Evolutionary conservation across 2,329 filamentous ascomycete genomes (phyloP), one percentile per base, ranked within the genome.

Genomic region (Pleurostoma richardsiae): DNA sequence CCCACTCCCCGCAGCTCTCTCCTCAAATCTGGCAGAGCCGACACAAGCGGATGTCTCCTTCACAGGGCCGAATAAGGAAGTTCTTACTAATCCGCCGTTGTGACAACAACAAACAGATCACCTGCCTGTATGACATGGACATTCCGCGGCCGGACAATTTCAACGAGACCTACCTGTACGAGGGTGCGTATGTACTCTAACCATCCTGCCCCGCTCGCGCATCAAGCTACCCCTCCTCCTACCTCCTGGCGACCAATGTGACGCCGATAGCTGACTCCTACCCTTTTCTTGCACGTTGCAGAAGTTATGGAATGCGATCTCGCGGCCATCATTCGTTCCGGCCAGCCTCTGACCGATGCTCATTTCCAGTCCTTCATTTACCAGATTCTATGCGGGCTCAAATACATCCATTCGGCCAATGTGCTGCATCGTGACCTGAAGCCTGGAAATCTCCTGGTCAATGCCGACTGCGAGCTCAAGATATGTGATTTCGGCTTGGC

Each of bases 281-380:
- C 10, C 6, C 28, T 19, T 26, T 19, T 33, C n/a, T 29, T 19
- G 19, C 19, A 19, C 19, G 19, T 33, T 31, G 36, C 64, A 96
- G 94, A 99, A 71, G 79, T 99, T 68, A 99, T 99, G 94, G 94
- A 99, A 67, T 97, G 94, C 73, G 94, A 99, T 71, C 72, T 99
- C 66, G 94, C 94, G 30, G 94, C 94, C 56, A 99, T 99, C 67
- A 97, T 99, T 60, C 85, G 94, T 57, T 97, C 92, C 39, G 94
- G 94, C 52, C 94, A 99, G 68, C 91, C 94, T 42, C 77, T 99
- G 65, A 99, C 94, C 62, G 94, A 99, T 65, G 94, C 94, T 46
- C 94, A 99, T 70, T 99, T 99, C 76, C 94, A 99, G 72, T 97
- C 94, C 44, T 99, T 99, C 74, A 96, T 99, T 72, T 99, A 99